Base-by-base conservation (phyloP, 2,329 filamentous ascomycete genomes). In the Stagonosporopsis rhizophila region DNA sequence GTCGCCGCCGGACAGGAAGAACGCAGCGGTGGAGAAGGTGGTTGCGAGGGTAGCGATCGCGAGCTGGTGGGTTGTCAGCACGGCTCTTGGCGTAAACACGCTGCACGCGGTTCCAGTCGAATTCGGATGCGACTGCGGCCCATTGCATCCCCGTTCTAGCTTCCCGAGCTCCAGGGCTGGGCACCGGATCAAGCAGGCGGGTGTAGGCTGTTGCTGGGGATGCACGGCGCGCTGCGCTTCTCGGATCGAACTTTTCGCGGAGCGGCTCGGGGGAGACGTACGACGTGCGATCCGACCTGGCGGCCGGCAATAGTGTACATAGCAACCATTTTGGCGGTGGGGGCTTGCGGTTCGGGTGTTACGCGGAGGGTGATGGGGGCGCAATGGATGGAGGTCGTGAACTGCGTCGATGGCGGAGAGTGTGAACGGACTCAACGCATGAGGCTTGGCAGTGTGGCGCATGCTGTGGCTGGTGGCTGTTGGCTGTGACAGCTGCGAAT, bases 211-310 rank as follows among this genome's bases (percentile, higher is more conserved):
- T 11, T 20, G 8, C 23, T 42, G 39, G 25, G 22, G 14, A 19
- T 28, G 25, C 15, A n/a, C 5, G n/a, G 39, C 39, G 23, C 28
- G 27, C 28, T n/a, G 7, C 52, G 34, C 9, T n/a, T 22, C 25
- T 37, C 35, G 35, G 17, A 23, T 44, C 49, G 51, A 62, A 60
- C 60, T 65, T 64, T 66, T 66, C 58, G 38, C 55, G 32, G 47
- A 38, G 15, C 6, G n/a, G 27, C 27, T 35, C 42, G 34, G 35
- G 59, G 58, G 44, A 30, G 4, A 79, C 81, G 62, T 78, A 83
- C 81, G 62, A 80, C 72, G 74, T 83, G 81, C 59, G 81, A 82
- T 75, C 81, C 81, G 70, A 83, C 78, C 76, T 83, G 79, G 66
- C 80, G 79, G 75, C 81, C 81, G 63, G 76, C 68, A 66, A 83